Conservation (phyloP, 257 asterid genomes). For the Cruciata laevipes region DNA sequence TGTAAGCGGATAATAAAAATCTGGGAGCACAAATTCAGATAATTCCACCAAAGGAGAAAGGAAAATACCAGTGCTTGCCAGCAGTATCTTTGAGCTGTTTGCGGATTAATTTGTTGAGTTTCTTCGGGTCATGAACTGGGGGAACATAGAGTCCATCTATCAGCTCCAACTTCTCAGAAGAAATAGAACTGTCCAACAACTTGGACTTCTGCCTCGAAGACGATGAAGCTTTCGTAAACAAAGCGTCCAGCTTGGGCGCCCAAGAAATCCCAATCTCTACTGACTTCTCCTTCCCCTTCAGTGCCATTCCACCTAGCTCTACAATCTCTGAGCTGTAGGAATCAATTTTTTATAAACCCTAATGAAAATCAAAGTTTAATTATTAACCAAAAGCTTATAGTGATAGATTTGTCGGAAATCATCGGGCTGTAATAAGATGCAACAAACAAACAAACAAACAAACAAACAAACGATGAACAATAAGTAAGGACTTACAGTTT, state of each 20-base stretch:
- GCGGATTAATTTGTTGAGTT: conserved; percentile 48
- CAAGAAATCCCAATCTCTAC: conserved; percentile 55
- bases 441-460: no score
- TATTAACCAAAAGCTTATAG: no score
- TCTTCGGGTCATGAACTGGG: conserved; percentile 62
- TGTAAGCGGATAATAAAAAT: not conserved
- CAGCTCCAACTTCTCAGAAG: conserved; percentile 39
- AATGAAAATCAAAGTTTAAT: not conserved
- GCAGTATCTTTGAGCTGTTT: conserved; percentile 77
- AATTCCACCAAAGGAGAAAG: not conserved
- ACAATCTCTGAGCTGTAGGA: not conserved
- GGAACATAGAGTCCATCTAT: conserved; percentile 79
- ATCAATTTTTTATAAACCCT: not conserved
- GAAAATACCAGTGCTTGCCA: conserved; percentile 68
- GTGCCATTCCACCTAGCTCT: not conserved
- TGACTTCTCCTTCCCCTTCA: conserved; percentile 13
- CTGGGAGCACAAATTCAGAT: not conserved
- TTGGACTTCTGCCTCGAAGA: not conserved
- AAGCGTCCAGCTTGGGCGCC: conserved; percentile 51
- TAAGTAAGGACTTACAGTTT: no score
- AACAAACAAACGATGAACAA: no score
- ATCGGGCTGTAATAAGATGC: no score
- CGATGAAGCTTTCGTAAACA: conserved; percentile 16
- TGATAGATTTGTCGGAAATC: no score
- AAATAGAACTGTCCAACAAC: conserved; percentile 11